Base-by-base conservation (phyloP, 2,329 filamentous ascomycete species). In the Pseudogymnoascus sp. region DNA sequence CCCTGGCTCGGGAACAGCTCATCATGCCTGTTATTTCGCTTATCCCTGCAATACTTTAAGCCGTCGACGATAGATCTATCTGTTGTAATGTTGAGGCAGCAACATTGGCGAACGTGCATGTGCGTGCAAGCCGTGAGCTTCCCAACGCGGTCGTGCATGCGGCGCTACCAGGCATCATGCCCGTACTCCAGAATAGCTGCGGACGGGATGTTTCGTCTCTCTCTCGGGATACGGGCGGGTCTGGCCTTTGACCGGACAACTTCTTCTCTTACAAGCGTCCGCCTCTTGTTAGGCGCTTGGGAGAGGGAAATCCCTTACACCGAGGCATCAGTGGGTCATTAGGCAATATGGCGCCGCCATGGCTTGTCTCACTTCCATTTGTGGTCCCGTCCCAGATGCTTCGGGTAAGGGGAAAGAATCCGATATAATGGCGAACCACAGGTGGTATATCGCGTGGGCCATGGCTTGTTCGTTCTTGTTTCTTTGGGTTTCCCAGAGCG, bases 341-440 rank as follows among this genome's bases (percentile, higher is more conserved):
- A 45, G 41, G 41, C 21, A 45, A 45, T 45, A 45, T 23, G 21
- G 41, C 3, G 41, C 21, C 41, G 41, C 41, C 41, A 45, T 45
- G 21, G 21, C 25, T 6, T 25, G 41, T 45, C 41, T 45, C 41
- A 45, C 41, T n/a, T 21, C 9, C 12, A 23, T 25, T 25, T 45
- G 21, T 45, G 41, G 21, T n/a, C 41, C 41, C 12, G 21, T n/a
- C 41, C 41, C 12, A 45, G 41, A 14, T 14, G 21, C 21, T 45
- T 45, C 41, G 21, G 41, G 41, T 23, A 21, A 21, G n/a, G 41
- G 5, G 16, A 25, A 45, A 25, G 41, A n/a, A 45, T 45, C 21
- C 41, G 41, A 45, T 45, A 45, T 25, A 45, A 45, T 45, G 21
- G 41, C 41, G 41, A 45, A 45, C 41, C 41, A 45, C 41, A 45